A percentile compares a stretch with the other conserved stretches of the same genome.
phyloP scores from a whole-genome alignment of 2,329 filamentous ascomycete species.

The Fusarium praegraminearum region DNA sequence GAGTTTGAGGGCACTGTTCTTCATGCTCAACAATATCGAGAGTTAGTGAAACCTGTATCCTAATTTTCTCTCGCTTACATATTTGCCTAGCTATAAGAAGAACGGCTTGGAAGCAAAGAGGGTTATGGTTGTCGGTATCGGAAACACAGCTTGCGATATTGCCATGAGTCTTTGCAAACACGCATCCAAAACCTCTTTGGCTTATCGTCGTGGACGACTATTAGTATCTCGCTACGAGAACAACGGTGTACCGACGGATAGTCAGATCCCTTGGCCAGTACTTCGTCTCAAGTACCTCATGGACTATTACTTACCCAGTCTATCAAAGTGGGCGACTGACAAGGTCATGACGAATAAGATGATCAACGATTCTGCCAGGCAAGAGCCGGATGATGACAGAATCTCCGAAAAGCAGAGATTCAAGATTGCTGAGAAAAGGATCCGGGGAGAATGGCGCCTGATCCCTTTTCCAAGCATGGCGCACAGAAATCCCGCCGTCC shows the following conservation, averaged over 20 bases:
- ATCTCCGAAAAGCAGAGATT: neutral
- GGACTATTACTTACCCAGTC: neutral
- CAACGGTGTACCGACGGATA: neutral
- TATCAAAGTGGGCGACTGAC: neutral
- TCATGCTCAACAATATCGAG: neutral
- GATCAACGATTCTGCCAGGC: neutral
- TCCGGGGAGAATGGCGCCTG: neutral
- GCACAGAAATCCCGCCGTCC: neutral
- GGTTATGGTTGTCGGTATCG: neutral
- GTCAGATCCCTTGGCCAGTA: neutral
- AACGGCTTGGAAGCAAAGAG: neutral
- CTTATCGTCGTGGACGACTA: neutral
- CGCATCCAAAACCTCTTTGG: neutral
- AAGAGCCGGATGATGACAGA: neutral
- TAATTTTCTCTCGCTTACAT: neutral
- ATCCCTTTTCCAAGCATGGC: neutral
- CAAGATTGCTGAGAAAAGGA: neutral
- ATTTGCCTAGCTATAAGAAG: neutral
- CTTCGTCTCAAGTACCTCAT: neutral
- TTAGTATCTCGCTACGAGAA: neutral
- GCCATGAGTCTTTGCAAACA: neutral
- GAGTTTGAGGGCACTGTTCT: neutral
- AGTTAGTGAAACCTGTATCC: neutral
- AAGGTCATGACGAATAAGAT: neutral
- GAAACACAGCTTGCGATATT: neutral